A percentile compares a stretch with the other conserved stretches of the same genome.
These are phyloP conservation scores for Candida mattraensis DNA, from an alignment of 805 yeast species.

Conservation along the genomic window DNA sequence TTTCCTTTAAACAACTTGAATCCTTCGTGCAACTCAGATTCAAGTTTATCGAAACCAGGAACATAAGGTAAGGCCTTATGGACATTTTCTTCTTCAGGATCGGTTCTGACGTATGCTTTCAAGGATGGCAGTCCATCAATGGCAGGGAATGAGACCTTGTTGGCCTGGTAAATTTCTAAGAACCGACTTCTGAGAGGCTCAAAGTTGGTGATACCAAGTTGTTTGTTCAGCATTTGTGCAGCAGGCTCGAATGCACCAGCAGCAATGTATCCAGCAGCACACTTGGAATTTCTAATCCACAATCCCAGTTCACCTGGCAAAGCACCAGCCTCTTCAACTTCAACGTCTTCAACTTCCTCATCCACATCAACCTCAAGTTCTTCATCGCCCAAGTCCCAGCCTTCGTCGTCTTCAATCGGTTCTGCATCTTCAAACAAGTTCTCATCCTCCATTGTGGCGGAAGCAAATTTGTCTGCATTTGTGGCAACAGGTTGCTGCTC, in stretches of 20 bases:
- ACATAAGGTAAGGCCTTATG: slow-evolving; percentile 60
- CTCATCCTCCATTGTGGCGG: slow-evolving; percentile 35
- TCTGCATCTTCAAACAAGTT: slow-evolving; percentile 46
- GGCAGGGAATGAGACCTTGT: slow-evolving; percentile 73
- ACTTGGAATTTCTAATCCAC: slow-evolving; percentile 88
- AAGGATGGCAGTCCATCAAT: slow-evolving; percentile 73
- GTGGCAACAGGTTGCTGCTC: slow-evolving; percentile 30
- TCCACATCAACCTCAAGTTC: slow-evolving; percentile 62
- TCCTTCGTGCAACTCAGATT: slow-evolving; percentile 64
- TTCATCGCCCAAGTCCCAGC: slow-evolving; percentile 83
- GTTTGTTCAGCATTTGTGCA: slow-evolving; percentile 86
- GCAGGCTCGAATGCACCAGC: slow-evolving; percentile 97
- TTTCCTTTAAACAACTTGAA: slow-evolving; percentile 82
- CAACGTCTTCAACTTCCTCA: slow-evolving; percentile 40
- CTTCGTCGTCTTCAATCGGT: slow-evolving; percentile 61
- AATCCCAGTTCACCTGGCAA: slow-evolving; percentile 60
- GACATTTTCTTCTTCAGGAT: slow-evolving; percentile 54
- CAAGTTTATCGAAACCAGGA: slow-evolving; percentile 71
- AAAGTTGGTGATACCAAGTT: slow-evolving; percentile 81
- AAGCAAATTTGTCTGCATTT: slow-evolving; percentile 7
- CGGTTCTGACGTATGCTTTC: slow-evolving; percentile 65
- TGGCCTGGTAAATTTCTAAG: slow-evolving; percentile 77
- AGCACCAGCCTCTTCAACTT: slow-evolving; percentile 32
- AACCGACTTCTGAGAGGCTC: slow-evolving; percentile 85
- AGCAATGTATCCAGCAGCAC: slow-evolving; percentile 91